Evolutionary conservation across 257 asterid genomes (phyloP).

Genomic region (Ehretia macrophylla): DNA sequence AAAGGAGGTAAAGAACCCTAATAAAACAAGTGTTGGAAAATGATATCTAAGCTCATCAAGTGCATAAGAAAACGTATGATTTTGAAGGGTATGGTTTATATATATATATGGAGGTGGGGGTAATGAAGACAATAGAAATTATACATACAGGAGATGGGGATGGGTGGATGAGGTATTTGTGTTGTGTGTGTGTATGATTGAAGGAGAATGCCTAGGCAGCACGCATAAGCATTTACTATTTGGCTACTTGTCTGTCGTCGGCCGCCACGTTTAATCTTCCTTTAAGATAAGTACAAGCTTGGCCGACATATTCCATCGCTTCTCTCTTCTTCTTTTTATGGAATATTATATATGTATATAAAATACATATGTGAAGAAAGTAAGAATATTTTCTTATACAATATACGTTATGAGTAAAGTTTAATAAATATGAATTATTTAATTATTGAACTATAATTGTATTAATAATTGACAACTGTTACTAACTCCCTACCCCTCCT

Average conservation of each 20-base stretch:
- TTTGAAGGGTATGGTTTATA: no score
- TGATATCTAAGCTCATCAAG: no score
- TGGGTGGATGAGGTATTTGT: not conserved
- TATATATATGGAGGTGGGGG: not conserved
- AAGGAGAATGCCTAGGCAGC: conserved; percentile 17
- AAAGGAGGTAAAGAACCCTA: no score
- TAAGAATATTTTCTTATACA: no score
- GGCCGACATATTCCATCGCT: conserved; percentile 47
- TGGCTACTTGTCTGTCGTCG: conserved; percentile 52
- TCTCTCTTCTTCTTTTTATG: not conserved
- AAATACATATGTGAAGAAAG: no score
- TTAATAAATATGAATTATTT: no score
- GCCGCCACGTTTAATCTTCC: conserved; percentile 53
- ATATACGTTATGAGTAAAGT: no score
- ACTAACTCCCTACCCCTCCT: no score
- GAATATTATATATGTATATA: no score
- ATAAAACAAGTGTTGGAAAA: not conserved
- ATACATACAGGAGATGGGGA: not conserved
- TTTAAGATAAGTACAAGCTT: conserved; percentile 40
- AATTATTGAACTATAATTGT: no score
- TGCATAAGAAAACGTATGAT: no score
- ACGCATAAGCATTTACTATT: conserved; percentile 22
- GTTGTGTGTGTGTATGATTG: not conserved
- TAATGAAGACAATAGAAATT: not conserved
- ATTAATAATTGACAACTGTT: no score